These are phyloP conservation scores for Aphanomyces astaci DNA, from an alignment of 352 stramenopile genomes.

Conservation along the genomic window DNA sequence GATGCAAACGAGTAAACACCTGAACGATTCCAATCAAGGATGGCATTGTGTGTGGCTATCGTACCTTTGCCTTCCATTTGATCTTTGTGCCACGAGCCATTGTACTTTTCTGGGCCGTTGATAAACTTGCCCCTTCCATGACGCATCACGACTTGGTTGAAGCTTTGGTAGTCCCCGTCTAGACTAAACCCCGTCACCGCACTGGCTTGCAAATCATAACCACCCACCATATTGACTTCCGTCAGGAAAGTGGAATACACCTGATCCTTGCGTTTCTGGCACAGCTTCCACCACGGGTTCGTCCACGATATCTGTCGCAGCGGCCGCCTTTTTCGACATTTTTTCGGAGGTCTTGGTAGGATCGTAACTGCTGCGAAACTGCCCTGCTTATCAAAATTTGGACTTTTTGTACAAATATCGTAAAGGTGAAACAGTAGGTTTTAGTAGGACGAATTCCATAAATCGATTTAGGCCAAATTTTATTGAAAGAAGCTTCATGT, in stretches of 20 bases:
- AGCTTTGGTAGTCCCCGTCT: constrained; percentile 24
- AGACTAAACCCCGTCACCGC: neutral
- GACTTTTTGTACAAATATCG: no score
- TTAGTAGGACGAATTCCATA: no score
- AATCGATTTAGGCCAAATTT: no score
- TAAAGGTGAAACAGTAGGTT: no score
- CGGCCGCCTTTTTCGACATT: constrained; percentile 28
- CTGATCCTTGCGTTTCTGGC: constrained; percentile 33
- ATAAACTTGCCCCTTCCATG: constrained; percentile 43
- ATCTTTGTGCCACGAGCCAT: constrained; percentile 52
- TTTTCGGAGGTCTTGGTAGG: neutral
- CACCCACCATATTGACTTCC: constrained; percentile 46
- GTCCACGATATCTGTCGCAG: constrained; percentile 26
- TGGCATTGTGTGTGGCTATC: neutral
- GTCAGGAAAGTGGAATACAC: constrained; percentile 61
- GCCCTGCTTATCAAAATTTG: no score
- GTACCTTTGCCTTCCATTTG: constrained; percentile 51
- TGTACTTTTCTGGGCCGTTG: constrained; percentile 55
- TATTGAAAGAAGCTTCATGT: no score
- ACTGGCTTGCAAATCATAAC: no score
- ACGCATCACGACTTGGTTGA: constrained; percentile 26
- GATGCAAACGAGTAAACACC: constrained; percentile 57
- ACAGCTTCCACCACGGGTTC: constrained; percentile 24
- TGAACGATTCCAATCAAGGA: neutral
- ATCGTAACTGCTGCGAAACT: neutral